Conservation (phyloP, 768 basidiomycete species). For the Tulasnella calospora region DNA sequence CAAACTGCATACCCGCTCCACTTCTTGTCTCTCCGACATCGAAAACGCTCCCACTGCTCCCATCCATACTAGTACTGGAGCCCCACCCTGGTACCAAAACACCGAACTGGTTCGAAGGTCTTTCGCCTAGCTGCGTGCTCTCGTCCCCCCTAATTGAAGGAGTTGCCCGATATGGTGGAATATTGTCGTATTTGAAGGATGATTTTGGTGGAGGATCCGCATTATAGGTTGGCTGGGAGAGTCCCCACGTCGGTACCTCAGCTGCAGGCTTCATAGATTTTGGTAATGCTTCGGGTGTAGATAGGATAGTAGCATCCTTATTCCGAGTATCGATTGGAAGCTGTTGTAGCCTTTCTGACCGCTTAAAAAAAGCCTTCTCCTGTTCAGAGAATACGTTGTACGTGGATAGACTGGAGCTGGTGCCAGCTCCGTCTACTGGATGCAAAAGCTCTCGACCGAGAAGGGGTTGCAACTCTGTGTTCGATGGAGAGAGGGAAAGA, state of each 20-base stretch:
- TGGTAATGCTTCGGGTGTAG: neutral
- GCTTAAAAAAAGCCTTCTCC: slow-evolving; percentile 7
- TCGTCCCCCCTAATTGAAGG: neutral
- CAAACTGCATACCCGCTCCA: neutral
- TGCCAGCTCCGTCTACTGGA: neutral
- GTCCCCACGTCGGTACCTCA: neutral
- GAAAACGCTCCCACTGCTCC: neutral
- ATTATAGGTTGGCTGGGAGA: neutral
- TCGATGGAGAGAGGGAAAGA: neutral
- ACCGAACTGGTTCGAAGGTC: neutral
- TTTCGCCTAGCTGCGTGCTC: neutral
- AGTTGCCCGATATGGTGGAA: neutral
- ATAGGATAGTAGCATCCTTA: neutral
- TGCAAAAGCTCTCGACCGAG: neutral
- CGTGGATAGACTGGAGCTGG: slow-evolving; percentile 31
- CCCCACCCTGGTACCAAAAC: slow-evolving; percentile 9
- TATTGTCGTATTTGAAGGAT: neutral
- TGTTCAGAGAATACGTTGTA: slow-evolving; percentile 8
- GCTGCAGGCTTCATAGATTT: neutral
- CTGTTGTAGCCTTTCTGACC: neutral
- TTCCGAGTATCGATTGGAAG: neutral
- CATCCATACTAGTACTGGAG: neutral
- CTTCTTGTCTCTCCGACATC: neutral
- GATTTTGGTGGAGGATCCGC: neutral
- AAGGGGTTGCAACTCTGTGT: neutral